These are phyloP conservation scores for Luffa acutangula DNA, from an alignment of 306 rosid species.

Conservation along the genomic window DNA sequence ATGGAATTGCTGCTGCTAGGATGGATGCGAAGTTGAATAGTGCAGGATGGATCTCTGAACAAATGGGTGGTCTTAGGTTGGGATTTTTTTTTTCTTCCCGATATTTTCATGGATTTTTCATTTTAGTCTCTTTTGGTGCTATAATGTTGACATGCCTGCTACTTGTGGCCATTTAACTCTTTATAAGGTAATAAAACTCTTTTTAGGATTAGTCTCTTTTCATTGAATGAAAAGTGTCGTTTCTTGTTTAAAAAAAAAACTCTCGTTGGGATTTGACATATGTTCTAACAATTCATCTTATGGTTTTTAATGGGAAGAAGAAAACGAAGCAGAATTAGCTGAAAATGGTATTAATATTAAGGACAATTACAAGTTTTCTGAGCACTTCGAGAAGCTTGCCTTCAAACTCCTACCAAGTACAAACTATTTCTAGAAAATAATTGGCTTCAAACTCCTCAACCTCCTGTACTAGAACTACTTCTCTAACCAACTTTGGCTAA, in stretches of 20 bases:
- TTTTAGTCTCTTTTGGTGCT: neutral
- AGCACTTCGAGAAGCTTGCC: neutral
- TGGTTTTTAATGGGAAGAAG: neutral
- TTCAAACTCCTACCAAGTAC: neutral
- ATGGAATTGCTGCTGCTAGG: slow-evolving; percentile 94
- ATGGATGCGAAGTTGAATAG: slow-evolving; percentile 91
- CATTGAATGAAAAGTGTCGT: no score
- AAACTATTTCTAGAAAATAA: neutral
- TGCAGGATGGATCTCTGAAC: slow-evolving; percentile 93
- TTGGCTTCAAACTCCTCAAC: neutral
- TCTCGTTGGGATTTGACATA: neutral
- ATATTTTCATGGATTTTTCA: slow-evolving; percentile 10
- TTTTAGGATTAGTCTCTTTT: no score
- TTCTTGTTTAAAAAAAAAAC: neutral
- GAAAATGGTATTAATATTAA: neutral
- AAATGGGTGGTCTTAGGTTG: slow-evolving; percentile 97
- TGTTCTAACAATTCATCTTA: neutral
- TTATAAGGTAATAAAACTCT: neutral
- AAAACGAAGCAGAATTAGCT: neutral
- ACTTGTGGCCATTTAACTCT: neutral
- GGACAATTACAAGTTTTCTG: neutral
- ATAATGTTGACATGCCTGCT: neutral
- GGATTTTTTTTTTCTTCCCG: slow-evolving; percentile 3
- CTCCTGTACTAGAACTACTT: neutral
- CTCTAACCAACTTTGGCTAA: neutral